Conservation (phyloP, 2,329 filamentous ascomycete species). For the Paraconiothyrium sp. region DNA sequence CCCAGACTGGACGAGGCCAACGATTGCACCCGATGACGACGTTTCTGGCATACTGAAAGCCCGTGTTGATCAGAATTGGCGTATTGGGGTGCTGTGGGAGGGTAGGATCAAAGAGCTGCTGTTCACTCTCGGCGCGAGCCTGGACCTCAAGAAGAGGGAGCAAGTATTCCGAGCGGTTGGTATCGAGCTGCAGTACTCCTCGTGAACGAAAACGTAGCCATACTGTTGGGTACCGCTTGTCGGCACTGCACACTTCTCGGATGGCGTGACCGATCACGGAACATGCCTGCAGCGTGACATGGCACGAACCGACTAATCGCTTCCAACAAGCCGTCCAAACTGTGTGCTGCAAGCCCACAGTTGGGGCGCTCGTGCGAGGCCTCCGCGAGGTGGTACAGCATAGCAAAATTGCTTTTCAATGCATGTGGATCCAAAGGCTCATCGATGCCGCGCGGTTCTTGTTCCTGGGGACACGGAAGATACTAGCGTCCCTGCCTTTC, state of each 20-base stretch:
- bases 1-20: slow-evolving; percentile 51
- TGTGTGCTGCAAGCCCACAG: slow-evolving; percentile 18
- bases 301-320: slow-evolving; percentile 10
- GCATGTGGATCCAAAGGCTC: slow-evolving; percentile 24
- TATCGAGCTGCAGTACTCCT: slow-evolving; percentile 84
- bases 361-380: slow-evolving; percentile 23
- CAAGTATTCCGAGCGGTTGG: slow-evolving; percentile 81
- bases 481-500: slow-evolving; percentile 26
- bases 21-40: slow-evolving; percentile 63
- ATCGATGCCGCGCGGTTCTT: slow-evolving; percentile 24
- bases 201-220: slow-evolving; percentile 59
- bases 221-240: slow-evolving; percentile 19
- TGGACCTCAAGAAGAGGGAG: slow-evolving; percentile 80
- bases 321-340: slow-evolving; percentile 11
- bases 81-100: slow-evolving; percentile 90
- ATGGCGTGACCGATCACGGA: slow-evolving; percentile 20
- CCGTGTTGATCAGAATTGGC: slow-evolving; percentile 86
- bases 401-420: slow-evolving; percentile 23
- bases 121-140: slow-evolving; percentile 86
- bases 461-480: slow-evolving; percentile 29
- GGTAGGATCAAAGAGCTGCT: slow-evolving; percentile 90
- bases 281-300: slow-evolving; percentile 3
- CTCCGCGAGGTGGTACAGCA: slow-evolving; percentile 27
- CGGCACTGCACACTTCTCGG: slow-evolving; percentile 18
- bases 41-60: slow-evolving; percentile 90